These are phyloP conservation scores for Volvox africanus DNA, from an alignment of 139 green algal genomes.

Conservation along the genomic window DNA sequence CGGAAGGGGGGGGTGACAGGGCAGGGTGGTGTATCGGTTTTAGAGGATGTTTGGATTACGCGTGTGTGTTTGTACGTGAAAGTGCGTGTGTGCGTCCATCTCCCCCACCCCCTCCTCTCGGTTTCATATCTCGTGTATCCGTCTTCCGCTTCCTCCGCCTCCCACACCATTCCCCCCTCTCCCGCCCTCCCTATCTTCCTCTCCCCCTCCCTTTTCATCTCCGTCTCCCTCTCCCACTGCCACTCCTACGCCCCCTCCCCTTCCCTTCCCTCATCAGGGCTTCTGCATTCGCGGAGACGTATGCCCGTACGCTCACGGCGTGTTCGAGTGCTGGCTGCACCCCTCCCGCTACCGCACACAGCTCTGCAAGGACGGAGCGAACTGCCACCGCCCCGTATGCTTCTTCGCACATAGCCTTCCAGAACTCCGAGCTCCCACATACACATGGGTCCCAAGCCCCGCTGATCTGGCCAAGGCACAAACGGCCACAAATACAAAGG, in stretches of 20 bases:
- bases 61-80: too few species aligned
- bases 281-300: constrained; percentile 80
- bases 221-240: background rate
- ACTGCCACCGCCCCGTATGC: constrained; percentile 84
- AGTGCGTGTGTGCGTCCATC: too few species aligned
- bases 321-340: constrained; percentile 96
- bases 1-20: too few species aligned
- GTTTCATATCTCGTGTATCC: too few species aligned
- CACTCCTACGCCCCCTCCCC: background rate
- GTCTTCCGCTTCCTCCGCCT: too few species aligned
- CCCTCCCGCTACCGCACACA: constrained; percentile 88
- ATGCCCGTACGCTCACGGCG: constrained; percentile 90
- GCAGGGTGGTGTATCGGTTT: too few species aligned
- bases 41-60: too few species aligned
- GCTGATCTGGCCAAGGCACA: constrained; percentile 50
- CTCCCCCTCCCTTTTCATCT: background rate
- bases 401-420: constrained; percentile 89
- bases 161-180: background rate
- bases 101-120: too few species aligned
- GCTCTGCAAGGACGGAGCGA: constrained; percentile 87
- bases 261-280: constrained; percentile 45
- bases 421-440: constrained; percentile 78
- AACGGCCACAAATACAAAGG: background rate
- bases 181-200: background rate
- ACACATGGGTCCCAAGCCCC: constrained; percentile 65